Percentiles rank a stretch among this genome's conserved stretches.
Evolutionary conservation across 1,284 basidiomycete species (phyloP).

Genomic region (Wallemia ichthyophaga): DNA sequence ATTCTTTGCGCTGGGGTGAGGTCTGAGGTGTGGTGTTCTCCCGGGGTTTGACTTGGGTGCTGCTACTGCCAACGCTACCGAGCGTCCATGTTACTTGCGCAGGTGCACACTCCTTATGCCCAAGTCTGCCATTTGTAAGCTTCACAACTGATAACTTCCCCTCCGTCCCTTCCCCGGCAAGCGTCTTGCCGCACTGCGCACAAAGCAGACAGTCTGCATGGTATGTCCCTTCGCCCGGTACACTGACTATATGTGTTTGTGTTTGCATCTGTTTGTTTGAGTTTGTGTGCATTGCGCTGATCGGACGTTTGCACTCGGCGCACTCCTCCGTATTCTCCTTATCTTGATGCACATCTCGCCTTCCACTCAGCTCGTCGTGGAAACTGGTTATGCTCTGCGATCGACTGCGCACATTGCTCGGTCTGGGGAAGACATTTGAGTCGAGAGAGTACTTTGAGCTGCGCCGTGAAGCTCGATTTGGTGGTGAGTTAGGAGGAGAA

Average conservation of each 20-base stretch:
- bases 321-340: conserved; percentile 13
- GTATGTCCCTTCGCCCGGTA: conserved; percentile 24
- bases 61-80: too few species aligned
- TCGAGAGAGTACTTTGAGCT: neutral
- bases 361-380: neutral
- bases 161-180: conserved; percentile 23
- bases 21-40: too few species aligned
- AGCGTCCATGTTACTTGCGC: too few species aligned
- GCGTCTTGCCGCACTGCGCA: conserved; percentile 27
- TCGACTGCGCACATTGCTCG: neutral
- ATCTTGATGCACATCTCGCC: too few species aligned
- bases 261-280: conserved; percentile 33
- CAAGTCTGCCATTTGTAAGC: neutral
- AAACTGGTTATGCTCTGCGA: neutral
- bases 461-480: neutral
- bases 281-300: conserved; percentile 32
- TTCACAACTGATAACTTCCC: conserved; percentile 31
- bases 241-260: conserved; percentile 11
- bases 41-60: too few species aligned
- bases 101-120: conserved; percentile 22
- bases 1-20: too few species aligned
- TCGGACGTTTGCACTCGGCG: conserved; percentile 25
- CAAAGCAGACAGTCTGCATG: conserved; percentile 44
- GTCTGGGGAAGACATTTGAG: neutral
- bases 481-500: neutral